Base-by-base conservation (phyloP, 306 rosid species). In the Fragaria nilgerrensis region DNA sequence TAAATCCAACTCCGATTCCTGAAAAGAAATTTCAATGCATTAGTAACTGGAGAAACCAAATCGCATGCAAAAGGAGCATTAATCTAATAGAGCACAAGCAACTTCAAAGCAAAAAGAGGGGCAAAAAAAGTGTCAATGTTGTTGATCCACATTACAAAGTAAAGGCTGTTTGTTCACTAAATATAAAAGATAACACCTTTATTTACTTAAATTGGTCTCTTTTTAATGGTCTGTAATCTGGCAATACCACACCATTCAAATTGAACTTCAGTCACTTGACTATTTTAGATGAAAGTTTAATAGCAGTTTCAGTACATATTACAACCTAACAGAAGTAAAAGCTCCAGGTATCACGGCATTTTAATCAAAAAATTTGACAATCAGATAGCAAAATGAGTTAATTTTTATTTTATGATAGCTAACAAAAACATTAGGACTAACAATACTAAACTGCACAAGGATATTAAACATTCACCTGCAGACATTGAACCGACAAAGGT, bases 1-100 rank as follows among this genome's bases (percentile, higher is more conserved):
- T 95, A 87, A 95, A 95, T 73, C 97, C 99, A 81, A 95, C 99
- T 79, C 97, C 99, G 77, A 92, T 91, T 82, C 99, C 99, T 95
- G 96, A 82, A 89, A 61, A 82, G 64, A 66, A 85, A 83, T 55
- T 81, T 71, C 63, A 64, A 76, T 64, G 79, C 58, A 66, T 72
- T 84, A 75, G 85, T 68, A 56, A 80, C 75, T 53, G 25, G 59
- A 75, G 77, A 77, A 53, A 75, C 44, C 77, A 9, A 43, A 49
- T 29, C 36, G 5, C 23, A 49, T 22, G 16, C 41, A 39, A 20
- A 9, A 49, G 13, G 25, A 34, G 71, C 47, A 55, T 43, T 15
- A 37, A 39, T 14, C 9, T 23, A 41, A 11, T 23, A 69, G 9
- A 39, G 23, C 23, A 29, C 5, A 48, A 6, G 50, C 25, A 47